phyloP scores from a whole-genome alignment of 192 early-diverging fungal species.

The Backusella australiensis region DNA sequence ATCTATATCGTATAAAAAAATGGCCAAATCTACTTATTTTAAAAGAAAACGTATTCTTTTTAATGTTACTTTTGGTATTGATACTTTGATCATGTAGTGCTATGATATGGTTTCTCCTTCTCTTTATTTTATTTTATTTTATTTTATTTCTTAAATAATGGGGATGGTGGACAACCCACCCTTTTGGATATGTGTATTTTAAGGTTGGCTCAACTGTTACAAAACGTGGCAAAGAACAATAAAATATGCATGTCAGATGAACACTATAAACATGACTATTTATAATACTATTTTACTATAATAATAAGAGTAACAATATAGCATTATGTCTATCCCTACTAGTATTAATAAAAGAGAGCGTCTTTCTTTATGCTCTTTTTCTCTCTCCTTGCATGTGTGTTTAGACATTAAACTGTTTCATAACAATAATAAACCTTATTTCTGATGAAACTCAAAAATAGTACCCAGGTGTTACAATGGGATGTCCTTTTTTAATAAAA shows the following conservation, averaged over 20 bases:
- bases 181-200: neutral
- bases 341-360: neutral
- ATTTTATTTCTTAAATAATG: too few relatives aligned
- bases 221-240: neutral
- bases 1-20: neutral
- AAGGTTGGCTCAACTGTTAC: neutral
- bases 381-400: neutral
- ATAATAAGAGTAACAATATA: neutral
- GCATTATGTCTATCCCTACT: neutral
- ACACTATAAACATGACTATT: neutral
- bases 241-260: neutral
- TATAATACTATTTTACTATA: neutral
- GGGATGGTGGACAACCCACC: neutral
- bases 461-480: neutral
- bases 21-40: too few relatives aligned
- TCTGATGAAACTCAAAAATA: neutral
- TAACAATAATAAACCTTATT: neutral
- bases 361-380: neutral
- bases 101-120: too few relatives aligned
- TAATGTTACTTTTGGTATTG: too few relatives aligned
- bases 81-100: too few relatives aligned
- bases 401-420: neutral
- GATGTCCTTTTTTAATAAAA: neutral
- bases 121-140: neutral
- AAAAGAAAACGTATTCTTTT: too few relatives aligned